Conservation (phyloP, 371 early-diverging fungal species). For the Basidiobolus meristosporus region DNA sequence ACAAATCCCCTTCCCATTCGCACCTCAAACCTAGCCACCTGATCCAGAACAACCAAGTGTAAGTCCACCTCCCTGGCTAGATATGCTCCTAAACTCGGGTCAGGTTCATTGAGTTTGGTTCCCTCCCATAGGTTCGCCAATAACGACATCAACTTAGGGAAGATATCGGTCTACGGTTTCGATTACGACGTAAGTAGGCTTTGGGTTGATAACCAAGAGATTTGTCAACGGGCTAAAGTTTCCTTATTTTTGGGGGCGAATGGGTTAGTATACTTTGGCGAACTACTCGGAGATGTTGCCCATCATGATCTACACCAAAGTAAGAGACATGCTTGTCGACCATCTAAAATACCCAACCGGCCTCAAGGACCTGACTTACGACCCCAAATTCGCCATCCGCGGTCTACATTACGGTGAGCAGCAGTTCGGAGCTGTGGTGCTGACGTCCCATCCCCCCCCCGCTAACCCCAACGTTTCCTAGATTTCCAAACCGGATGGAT, state of each 20-base stretch:
- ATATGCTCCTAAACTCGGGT: too few relatives aligned
- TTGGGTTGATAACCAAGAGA: too few relatives aligned
- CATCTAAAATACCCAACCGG: constrained; percentile 26
- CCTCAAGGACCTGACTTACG: constrained; percentile 21
- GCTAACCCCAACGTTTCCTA: constrained; percentile 1
- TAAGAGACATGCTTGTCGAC: constrained; percentile 27
- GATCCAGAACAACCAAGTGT: too few relatives aligned
- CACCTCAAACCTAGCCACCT: too few relatives aligned
- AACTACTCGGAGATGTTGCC: constrained; percentile 31
- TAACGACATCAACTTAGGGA: constrained; percentile 17
- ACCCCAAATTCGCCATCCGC: constrained; percentile 35
- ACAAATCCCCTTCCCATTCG: too few relatives aligned
- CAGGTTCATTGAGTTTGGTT: too few relatives aligned
- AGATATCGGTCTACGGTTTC: constrained; percentile 22
- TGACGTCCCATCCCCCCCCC: too few relatives aligned
- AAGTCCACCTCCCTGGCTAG: too few relatives aligned
- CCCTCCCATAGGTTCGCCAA: constrained; percentile 15
- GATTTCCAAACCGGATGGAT: constrained; percentile 38
- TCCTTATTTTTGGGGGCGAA: neutral
- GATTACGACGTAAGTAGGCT: constrained; percentile 18
- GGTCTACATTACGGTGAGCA: constrained; percentile 31
- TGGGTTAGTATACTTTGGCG: constrained; percentile 31
- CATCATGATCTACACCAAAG: constrained; percentile 27
- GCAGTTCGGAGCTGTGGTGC: too few relatives aligned
- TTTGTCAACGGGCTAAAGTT: too few relatives aligned